Evolutionary conservation across 78 protist genomes (phyloP).

Genomic region (Dictyostelium purpureum): DNA sequence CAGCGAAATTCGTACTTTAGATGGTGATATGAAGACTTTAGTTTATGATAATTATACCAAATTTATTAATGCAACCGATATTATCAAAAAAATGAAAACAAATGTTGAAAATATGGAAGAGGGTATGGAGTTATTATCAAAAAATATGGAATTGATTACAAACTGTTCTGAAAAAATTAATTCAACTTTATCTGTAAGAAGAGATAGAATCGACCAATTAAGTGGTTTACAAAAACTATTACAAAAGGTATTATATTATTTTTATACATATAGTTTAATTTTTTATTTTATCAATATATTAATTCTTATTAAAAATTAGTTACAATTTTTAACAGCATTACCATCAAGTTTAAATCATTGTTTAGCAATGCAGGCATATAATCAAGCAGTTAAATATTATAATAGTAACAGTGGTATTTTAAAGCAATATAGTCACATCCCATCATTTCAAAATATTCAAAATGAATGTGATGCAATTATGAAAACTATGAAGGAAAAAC

Average conservation of each 20-base stretch:
- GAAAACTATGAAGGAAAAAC: conserved; percentile 37
- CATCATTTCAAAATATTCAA: conserved; percentile 88
- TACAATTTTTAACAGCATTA: conserved; percentile 93
- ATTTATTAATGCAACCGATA: conserved; percentile 96
- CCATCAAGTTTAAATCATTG: conserved; percentile 88
- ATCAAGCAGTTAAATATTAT: conserved; percentile 88
- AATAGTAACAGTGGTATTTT: conserved; percentile 80
- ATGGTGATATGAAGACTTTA: conserved; percentile 92
- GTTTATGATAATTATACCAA: conserved; percentile 97
- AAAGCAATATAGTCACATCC: conserved; percentile 87
- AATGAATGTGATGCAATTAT: conserved; percentile 71
- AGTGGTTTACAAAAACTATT: conserved; percentile 72
- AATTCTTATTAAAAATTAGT: conserved; percentile 14
- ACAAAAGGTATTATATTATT: conserved; percentile 68
- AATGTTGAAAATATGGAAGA: conserved; percentile 92
- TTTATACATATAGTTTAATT: background rate
- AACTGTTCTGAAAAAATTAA: conserved; percentile 74
- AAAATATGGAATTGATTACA: conserved; percentile 83
- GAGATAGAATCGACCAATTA: conserved; percentile 85
- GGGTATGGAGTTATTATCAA: conserved; percentile 82
- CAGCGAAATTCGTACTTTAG: conserved; percentile 82
- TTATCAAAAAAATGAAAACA: conserved; percentile 92
- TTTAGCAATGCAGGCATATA: conserved; percentile 82
- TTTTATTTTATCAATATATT: background rate
- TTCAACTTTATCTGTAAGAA: conserved; percentile 69